Evolutionary conservation across 495 filamentous ascomycete genomes (phyloP), one percentile per base, ranked within the genome.

Genomic region (Trichoderma orchidacearum): DNA sequence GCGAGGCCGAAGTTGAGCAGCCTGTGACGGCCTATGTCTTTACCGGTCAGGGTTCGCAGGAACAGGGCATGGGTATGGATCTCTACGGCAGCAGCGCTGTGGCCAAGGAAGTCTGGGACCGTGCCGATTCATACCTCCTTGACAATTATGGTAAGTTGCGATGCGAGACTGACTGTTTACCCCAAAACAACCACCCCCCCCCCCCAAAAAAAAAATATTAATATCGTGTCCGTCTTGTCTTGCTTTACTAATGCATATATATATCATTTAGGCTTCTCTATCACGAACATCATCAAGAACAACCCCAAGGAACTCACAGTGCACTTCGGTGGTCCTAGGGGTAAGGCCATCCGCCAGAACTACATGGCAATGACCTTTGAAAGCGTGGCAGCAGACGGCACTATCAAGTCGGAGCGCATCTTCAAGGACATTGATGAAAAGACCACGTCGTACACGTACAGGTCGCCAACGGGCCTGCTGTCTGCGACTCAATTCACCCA

Each of bases 321-420:
- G 59, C 86, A 99, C 75, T 99, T 99, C 64, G 93, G 94, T 70
- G 93, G 93, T 58, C 89, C 92, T 58, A 86, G 89, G 29, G 93
- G 93, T 62, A 97, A 96, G 72, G 89, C 90, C 31, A 99, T 99
- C 59, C 87, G 94, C 56, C 82, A 94, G 65, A 97, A 97, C 70
- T 99, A 99, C 78, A 97, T 97, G 90, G 83, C 91, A 29, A 99
- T 99, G 93, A 96, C 94, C 58, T 97, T 97, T 72, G 94, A 99
- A 74, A 89, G 90, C 5, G 89, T 99, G 32, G 85, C 85, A 48
- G 75, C 87, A 6, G 93, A 99, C 65, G 93, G 93, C 8, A 80
- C 81, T 5, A 86, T 92, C 72, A 96, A 96, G 71, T 96, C 94
- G 1, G 93, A 98, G 75, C 95, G 93, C 74, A 97, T 98, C 65